Evolutionary conservation across 441 rosid species (phyloP).

Genomic region (Pelargonium cotyledonis): DNA sequence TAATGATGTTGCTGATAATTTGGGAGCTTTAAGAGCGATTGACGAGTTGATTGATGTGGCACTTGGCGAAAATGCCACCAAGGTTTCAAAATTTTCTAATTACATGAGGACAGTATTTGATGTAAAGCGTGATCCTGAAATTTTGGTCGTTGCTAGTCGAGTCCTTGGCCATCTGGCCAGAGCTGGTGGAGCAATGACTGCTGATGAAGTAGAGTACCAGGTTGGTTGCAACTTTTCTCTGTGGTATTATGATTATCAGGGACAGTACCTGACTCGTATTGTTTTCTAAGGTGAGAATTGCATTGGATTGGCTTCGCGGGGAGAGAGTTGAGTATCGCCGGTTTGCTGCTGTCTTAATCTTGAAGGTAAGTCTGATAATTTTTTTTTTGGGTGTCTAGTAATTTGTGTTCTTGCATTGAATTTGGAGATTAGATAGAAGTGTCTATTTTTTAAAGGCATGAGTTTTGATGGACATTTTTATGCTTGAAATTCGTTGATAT

Average conservation of each 20-base stretch:
- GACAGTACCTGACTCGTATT: slow-evolving; percentile 14
- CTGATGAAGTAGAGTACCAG: slow-evolving; percentile 98
- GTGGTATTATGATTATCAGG: slow-evolving; percentile 10
- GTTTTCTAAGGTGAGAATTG: slow-evolving; percentile 64
- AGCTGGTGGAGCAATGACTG: slow-evolving; percentile 98
- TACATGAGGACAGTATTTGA: slow-evolving; percentile 75
- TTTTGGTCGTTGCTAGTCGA: slow-evolving; percentile 82
- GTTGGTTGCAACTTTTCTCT: slow-evolving; percentile 31
- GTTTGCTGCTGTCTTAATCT: slow-evolving; percentile 86
- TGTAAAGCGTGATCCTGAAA: slow-evolving; percentile 75
- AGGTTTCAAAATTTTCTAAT: slow-evolving; percentile 78
- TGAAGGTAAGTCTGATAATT: slow-evolving; percentile 53
- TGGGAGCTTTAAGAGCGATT: slow-evolving; percentile 90
- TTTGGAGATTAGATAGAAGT: not conserved
- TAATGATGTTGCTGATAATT: slow-evolving; percentile 69
- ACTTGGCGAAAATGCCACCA: slow-evolving; percentile 93
- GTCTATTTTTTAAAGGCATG: no score
- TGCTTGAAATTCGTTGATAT: not conserved
- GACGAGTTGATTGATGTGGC: slow-evolving; percentile 91
- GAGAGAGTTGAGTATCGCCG: slow-evolving; percentile 88
- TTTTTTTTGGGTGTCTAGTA: slow-evolving; percentile 3
- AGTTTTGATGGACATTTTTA: not conserved
- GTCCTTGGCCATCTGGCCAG: slow-evolving; percentile 97
- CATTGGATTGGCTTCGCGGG: slow-evolving; percentile 85
- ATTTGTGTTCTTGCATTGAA: not conserved